Evolutionary conservation across 2,329 filamentous ascomycete species (phyloP).

Genomic region (Graphilbum fragrans): DNA sequence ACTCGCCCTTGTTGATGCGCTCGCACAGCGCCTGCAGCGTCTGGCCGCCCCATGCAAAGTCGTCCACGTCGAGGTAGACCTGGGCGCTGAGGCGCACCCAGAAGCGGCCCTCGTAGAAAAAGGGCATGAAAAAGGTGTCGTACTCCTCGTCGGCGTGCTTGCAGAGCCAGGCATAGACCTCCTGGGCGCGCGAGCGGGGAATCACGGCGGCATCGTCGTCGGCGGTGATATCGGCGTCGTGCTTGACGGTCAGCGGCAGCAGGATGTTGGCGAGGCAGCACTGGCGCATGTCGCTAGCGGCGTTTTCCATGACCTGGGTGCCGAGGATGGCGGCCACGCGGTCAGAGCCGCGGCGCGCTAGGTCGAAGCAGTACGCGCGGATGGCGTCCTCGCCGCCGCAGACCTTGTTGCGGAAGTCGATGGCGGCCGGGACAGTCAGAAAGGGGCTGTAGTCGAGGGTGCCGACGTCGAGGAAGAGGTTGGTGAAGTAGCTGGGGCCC

Average conservation of each 20-base stretch:
- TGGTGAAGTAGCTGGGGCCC: constrained; percentile 40
- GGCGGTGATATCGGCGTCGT: constrained; percentile 1
- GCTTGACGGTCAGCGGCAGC: constrained; percentile 32
- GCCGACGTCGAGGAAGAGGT: constrained; percentile 53
- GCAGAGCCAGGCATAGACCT: constrained; percentile 24
- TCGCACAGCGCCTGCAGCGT: constrained; percentile 25
- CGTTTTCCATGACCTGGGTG: constrained; percentile 51
- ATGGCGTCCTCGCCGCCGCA: constrained; percentile 56
- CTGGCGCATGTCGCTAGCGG: constrained; percentile 33
- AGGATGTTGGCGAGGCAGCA: constrained; percentile 52
- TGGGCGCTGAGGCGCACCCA: constrained; percentile 55
- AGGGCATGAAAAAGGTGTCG: constrained; percentile 47
- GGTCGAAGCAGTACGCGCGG: constrained; percentile 38
- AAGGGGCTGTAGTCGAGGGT: constrained; percentile 54
- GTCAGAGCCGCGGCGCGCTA: constrained; percentile 44
- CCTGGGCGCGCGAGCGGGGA: constrained; percentile 10
- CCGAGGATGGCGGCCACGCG: constrained; percentile 43
- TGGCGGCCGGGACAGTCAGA: constrained; percentile 46
- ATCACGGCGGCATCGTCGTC: constrained; percentile 5
- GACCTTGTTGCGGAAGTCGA: constrained; percentile 47
- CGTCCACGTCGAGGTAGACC: constrained; percentile 51
- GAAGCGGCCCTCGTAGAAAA: constrained; percentile 40
- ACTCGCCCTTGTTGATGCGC: constrained; percentile 8
- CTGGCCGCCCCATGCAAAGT: constrained; percentile 50
- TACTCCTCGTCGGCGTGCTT: constrained; percentile 25